Evolutionary conservation across 139 green algal genomes (phyloP).

Genomic region (Micromonas commoda): DNA sequence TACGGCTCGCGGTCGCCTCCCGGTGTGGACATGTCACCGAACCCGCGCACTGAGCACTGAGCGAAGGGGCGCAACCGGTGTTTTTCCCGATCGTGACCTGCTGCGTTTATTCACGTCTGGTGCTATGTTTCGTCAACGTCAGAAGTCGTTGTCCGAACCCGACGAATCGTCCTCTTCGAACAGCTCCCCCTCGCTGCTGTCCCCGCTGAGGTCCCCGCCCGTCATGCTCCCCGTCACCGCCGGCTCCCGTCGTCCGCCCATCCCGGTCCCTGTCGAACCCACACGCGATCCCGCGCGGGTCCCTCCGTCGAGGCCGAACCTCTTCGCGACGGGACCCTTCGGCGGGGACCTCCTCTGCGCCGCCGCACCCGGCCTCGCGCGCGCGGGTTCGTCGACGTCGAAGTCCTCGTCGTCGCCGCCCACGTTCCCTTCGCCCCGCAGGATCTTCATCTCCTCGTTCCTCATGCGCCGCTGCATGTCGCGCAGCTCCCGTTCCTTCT

Average conservation of each 20-base stretch:
- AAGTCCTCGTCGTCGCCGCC: background rate
- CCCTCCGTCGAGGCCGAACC: background rate
- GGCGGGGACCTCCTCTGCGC: too few species aligned
- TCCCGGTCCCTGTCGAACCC: background rate
- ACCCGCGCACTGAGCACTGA: too few species aligned
- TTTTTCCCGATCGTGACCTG: too few species aligned
- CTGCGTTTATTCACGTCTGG: background rate
- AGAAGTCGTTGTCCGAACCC: background rate
- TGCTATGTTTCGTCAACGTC: background rate
- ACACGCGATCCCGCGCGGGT: background rate
- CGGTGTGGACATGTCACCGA: too few species aligned
- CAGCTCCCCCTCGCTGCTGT: constrained; percentile 19
- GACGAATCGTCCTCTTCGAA: constrained; percentile 9
- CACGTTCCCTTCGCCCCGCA: constrained; percentile 52
- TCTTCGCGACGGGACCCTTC: background rate
- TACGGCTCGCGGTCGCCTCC: too few species aligned
- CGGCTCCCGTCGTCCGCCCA: background rate
- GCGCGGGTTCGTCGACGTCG: constrained; percentile 10
- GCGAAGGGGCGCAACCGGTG: too few species aligned
- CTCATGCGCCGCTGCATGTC: constrained; percentile 69
- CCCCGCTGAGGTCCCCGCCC: background rate
- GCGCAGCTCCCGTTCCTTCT: constrained; percentile 51
- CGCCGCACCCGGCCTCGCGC: background rate
- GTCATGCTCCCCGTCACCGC: constrained; percentile 10
- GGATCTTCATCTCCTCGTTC: constrained; percentile 53